Evolutionary conservation across 2,329 filamentous ascomycete species (phyloP).

Genomic region (Xylariaceae sp.): DNA sequence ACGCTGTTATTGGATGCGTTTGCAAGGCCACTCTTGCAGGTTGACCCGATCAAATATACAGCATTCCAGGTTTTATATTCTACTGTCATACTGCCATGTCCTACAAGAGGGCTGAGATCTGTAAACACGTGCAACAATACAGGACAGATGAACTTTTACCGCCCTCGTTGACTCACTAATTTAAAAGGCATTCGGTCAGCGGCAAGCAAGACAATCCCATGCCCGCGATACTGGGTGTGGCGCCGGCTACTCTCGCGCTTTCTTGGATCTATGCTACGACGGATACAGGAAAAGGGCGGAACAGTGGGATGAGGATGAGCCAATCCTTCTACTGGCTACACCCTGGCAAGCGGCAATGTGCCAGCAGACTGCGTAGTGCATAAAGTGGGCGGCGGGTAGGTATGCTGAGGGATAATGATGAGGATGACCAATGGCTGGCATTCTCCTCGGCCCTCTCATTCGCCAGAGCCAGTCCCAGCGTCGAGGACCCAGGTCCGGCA

Average conservation of each 20-base stretch:
- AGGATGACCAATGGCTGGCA: conserved; percentile 14
- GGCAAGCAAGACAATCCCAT: conserved; percentile 10
- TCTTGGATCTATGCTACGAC: too few relatives aligned
- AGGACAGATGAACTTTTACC: too few relatives aligned
- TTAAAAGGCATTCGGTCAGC: conserved; percentile 17
- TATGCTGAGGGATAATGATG: conserved; percentile 7
- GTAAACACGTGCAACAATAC: too few relatives aligned
- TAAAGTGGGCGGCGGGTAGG: conserved; percentile 8
- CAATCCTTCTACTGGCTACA: neutral
- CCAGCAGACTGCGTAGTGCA: neutral
- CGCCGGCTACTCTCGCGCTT: too few relatives aligned
- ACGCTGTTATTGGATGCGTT: neutral
- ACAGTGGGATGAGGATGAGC: neutral
- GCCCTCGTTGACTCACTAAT: conserved; percentile 15
- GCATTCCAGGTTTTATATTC: too few relatives aligned
- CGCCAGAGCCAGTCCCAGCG: conserved; percentile 20
- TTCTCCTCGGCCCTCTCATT: conserved; percentile 17
- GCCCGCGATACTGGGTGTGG: conserved; percentile 1
- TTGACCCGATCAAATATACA: too few relatives aligned
- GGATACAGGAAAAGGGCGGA: too few relatives aligned
- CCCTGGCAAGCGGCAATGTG: neutral
- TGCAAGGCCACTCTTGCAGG: neutral
- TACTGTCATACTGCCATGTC: neutral
- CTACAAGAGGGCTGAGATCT: conserved; percentile 6
- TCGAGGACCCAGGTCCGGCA: conserved; percentile 18